Percentiles rank a stretch among this genome's conserved stretches.
Evolutionary conservation across 2,329 filamentous ascomycete genomes (phyloP).

Genomic region (Alternaria novae-zelandiae): DNA sequence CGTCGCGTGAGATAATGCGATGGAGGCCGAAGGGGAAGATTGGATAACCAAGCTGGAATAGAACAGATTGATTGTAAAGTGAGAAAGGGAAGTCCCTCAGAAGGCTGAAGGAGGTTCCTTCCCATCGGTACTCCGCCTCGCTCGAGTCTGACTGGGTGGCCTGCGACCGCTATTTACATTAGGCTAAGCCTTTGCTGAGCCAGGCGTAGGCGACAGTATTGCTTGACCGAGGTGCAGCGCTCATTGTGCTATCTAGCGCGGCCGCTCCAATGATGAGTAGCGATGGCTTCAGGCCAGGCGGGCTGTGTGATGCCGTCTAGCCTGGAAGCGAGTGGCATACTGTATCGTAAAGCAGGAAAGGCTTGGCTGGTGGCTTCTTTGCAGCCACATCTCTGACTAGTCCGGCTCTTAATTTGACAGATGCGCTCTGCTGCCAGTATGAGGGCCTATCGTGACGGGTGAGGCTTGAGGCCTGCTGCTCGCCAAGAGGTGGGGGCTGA

Average conservation of each 20-base stretch:
- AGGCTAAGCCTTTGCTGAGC: slow-evolving; percentile 18
- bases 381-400: slow-evolving; percentile 19
- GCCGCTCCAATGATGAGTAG: slow-evolving; percentile 24
- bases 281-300: slow-evolving; percentile 25
- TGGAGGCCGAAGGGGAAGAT: not conserved
- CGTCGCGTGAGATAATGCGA: not conserved
- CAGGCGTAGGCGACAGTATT: slow-evolving; percentile 17
- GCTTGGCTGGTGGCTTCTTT: slow-evolving; percentile 17
- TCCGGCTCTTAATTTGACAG: slow-evolving; percentile 15
- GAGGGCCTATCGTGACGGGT: not conserved
- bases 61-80: not conserved
- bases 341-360: slow-evolving; percentile 14
- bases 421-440: slow-evolving; percentile 11
- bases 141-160: slow-evolving; percentile 7
- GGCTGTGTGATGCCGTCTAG: slow-evolving; percentile 23
- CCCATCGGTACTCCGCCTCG: slow-evolving; percentile 19
- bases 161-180: slow-evolving; percentile 9
- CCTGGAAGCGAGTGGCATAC: slow-evolving; percentile 10
- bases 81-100: slow-evolving; percentile 11
- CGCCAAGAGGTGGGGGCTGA: not conserved
- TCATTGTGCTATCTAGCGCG: slow-evolving; percentile 3
- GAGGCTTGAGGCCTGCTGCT: not conserved
- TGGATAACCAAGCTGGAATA: not conserved
- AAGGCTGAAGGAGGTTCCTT: slow-evolving; percentile 3
- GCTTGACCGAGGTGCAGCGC: slow-evolving; percentile 25